A percentile compares a stretch with the other conserved stretches of the same genome.
Conservation (phyloP, 1,284 basidiomycete species). For the Fomitopsis pinicola region DNA sequence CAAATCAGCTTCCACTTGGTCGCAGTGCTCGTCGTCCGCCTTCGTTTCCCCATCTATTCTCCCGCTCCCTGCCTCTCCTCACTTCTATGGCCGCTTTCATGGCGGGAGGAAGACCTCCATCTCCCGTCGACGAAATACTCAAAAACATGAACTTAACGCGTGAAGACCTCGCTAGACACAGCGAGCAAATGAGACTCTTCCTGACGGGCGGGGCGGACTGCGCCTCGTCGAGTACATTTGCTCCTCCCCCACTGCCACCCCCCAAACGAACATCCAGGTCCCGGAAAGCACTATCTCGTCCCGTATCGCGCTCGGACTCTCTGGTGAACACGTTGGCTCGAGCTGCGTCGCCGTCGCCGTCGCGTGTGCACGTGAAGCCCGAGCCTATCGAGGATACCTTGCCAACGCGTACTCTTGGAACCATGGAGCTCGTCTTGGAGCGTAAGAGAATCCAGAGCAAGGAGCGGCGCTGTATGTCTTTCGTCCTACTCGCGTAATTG, state of each 20-base stretch:
- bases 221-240: slow-evolving; percentile 32
- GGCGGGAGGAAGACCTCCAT: slow-evolving; percentile 23
- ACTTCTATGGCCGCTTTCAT: slow-evolving; percentile 7
- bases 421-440: slow-evolving; percentile 71
- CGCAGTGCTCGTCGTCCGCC: not conserved
- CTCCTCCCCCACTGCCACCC: slow-evolving; percentile 33
- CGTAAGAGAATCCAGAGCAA: slow-evolving; percentile 52
- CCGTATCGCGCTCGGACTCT: slow-evolving; percentile 47
- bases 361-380: slow-evolving; percentile 55
- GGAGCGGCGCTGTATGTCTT: slow-evolving; percentile 32
- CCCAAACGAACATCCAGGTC: slow-evolving; percentile 17
- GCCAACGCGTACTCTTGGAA: slow-evolving; percentile 54
- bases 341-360: slow-evolving; percentile 35
- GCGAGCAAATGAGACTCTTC: slow-evolving; percentile 71
- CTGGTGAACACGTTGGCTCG: slow-evolving; percentile 37
- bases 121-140: slow-evolving; percentile 63
- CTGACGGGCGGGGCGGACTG: slow-evolving; percentile 45
- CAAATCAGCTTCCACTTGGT: not conserved
- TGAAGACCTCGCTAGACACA: slow-evolving; percentile 61
- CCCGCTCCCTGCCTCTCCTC: slow-evolving; percentile 1
- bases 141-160: slow-evolving; percentile 64
- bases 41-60: not conserved
- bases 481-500: not conserved
- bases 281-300: slow-evolving; percentile 26
- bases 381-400: slow-evolving; percentile 47